Evolutionary conservation across 225 moss, liverwort and hornwort species (phyloP).

Genomic region (Lunularia cruciata): DNA sequence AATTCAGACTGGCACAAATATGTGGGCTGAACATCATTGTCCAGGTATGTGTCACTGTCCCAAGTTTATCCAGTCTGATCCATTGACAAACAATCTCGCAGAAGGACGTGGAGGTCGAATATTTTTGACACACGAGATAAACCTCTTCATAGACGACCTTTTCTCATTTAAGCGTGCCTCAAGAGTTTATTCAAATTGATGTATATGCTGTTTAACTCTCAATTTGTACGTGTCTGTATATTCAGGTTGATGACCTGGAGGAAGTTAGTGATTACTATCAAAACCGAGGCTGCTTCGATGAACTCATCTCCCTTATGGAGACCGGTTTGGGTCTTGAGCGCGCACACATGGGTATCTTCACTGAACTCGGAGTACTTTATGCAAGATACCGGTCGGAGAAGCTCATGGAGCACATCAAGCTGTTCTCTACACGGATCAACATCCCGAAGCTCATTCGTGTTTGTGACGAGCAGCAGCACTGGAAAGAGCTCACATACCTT

Average conservation of each 20-base stretch:
- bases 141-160: too few relatives aligned
- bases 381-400: constrained; percentile 97
- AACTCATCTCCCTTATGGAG: constrained; percentile 97
- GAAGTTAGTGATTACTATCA: constrained; percentile 98
- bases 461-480: constrained; percentile 98
- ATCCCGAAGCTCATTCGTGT: constrained; percentile 97
- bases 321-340: constrained; percentile 97
- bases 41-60: constrained; percentile 56
- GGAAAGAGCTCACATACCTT: constrained; percentile 95
- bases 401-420: constrained; percentile 98
- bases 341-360: constrained; percentile 99
- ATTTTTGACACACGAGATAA: too few relatives aligned
- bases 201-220: too few relatives aligned
- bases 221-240: too few relatives aligned
- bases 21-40: constrained; percentile 97
- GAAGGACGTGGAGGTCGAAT: too few relatives aligned
- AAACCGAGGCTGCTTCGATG: constrained; percentile 89
- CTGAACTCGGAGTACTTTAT: constrained; percentile 92
- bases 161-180: too few relatives aligned
- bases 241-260: constrained; percentile 94
- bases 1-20: constrained; percentile 90
- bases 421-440: constrained; percentile 91
- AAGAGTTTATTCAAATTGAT: too few relatives aligned
- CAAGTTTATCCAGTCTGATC: too few relatives aligned
- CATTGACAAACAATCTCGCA: too few relatives aligned